Conservation (phyloP, 1,284 basidiomycete genomes). For the Trichosporon asahii region DNA sequence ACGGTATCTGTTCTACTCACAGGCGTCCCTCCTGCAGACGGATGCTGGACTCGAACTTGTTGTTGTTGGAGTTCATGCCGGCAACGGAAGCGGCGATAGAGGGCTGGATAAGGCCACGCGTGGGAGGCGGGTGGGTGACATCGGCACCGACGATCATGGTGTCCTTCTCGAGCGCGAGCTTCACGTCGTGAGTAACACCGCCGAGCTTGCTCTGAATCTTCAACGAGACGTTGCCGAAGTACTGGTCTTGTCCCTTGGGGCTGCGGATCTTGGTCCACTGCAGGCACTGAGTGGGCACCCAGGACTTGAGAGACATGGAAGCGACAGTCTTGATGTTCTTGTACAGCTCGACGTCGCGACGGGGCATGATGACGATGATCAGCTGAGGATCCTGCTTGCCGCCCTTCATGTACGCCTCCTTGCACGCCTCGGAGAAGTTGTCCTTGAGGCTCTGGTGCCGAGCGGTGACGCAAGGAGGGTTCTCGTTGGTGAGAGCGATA, state of each 20-base stretch:
- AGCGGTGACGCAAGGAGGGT: background rate
- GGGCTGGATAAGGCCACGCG: conserved; percentile 44
- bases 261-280: conserved; percentile 46
- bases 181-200: conserved; percentile 52
- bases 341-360: conserved; percentile 35
- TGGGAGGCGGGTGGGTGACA: conserved; percentile 35
- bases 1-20: conserved; percentile 26
- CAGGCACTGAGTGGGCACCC: conserved; percentile 49
- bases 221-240: conserved; percentile 50
- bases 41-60: conserved; percentile 47
- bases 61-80: conserved; percentile 47
- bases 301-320: conserved; percentile 19
- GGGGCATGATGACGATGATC: conserved; percentile 43
- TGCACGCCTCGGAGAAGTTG: conserved; percentile 31
- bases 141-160: conserved; percentile 54
- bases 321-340: conserved; percentile 51
- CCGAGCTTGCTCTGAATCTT: conserved; percentile 55
- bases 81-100: conserved; percentile 55
- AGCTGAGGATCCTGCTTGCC: conserved; percentile 44
- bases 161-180: conserved; percentile 35
- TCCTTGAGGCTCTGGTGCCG: conserved; percentile 23
- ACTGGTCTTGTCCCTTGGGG: conserved; percentile 52
- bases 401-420: conserved; percentile 33
- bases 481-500: background rate
- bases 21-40: conserved; percentile 52